Base-by-base conservation (phyloP, 225 moss, liverwort and hornwort genomes). In the Ulota crispa region DNA sequence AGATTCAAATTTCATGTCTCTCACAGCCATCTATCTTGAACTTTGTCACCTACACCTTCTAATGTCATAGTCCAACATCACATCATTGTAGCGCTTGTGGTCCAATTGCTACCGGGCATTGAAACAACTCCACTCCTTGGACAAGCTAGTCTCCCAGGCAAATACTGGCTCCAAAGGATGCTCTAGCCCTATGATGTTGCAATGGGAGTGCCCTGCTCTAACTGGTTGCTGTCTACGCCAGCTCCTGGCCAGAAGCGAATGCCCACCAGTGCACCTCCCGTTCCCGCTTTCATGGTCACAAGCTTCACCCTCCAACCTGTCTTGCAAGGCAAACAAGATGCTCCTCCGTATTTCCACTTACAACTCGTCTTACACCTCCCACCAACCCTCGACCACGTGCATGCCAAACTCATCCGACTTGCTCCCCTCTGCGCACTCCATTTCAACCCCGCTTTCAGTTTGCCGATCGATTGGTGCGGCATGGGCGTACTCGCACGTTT, bases 201-300 rank as follows among this genome's bases (percentile, higher is more conserved):
- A 50, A 60, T 6, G 68, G 28, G 26, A 68, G 79, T 68, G 56
- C 55, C 18, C 37, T 24, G 26, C 12, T 57, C 66, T 43, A 66
- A 20, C 72, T 64, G 43, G 56, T 37, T 77, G 36, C 28, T 73
- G 81, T 86, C 79, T 56, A 93, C 77, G 89, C 77, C n/a, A 95
- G 85, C 83, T 92, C 89, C 32, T 93, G 95, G 62, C 89, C 89
- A 88, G 28, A 92, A 69, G 12, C 93, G 89, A 68, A 95, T 92
- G 67, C 81, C 92, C 55, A 91, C 84, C 23, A 90, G 82, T 15
- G 86, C 87, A 45, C 88, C 93, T 50, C 88, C 86, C 32, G 73
- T 59, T 39, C 92, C 92, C 39, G 83, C 91, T 69, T 84, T 87
- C 89, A 95, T 86, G 60, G 86, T 83, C 62, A 80, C 82, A 72